Evolutionary conservation across 2,329 filamentous ascomycete species (phyloP), one percentile per base, ranked within the genome.

Genomic region (Phaeomoniella chlamydospora): DNA sequence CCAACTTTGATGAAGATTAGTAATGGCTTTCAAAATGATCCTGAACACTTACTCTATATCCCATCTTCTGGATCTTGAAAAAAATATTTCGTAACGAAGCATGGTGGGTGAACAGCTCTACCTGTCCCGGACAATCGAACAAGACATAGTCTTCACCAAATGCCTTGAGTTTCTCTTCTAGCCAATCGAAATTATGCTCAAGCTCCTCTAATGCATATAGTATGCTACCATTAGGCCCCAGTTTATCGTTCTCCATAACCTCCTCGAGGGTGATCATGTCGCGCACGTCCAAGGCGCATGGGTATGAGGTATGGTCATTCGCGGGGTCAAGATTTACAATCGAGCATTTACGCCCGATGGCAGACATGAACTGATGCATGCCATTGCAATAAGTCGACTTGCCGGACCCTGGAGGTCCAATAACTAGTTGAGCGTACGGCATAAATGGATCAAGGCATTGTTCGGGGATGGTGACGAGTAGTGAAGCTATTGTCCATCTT

Each of bases 321-420:
- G 90, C 90, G 16, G 90, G 90, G 60, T 98, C 90, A 45, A 98
- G 78, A 55, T 98, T 98, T 40, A 94, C 84, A 26, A 96, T 77
- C 12, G 85, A 92, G 65, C 85, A 94, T 58, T 92, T 87, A 38
- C 90, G 80, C 41, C 87, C 86, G 54, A 98, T 94, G 43, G 90
- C 88, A 45, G 80, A 80, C 70, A 96, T 80, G 64, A 98, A 98
- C 62, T 98, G 90, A 53, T 94, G 84, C 82, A 98, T 94, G 54
- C 90, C 90, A 75, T 96, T 85, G 67, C 88, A 96, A 57, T 94
- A 94, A 5, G 90, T 98, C 45, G 86, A 94, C 64, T 98, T 98
- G 41, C 90, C 90, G 18, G 86, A 77, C 50, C 90, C 90, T 4
- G 90, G 90, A 46, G 87, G 88, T n/a, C 90, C 90, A 49, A 94